Conservation (phyloP, 768 basidiomycete species). For the Hypholoma fasciculare region DNA sequence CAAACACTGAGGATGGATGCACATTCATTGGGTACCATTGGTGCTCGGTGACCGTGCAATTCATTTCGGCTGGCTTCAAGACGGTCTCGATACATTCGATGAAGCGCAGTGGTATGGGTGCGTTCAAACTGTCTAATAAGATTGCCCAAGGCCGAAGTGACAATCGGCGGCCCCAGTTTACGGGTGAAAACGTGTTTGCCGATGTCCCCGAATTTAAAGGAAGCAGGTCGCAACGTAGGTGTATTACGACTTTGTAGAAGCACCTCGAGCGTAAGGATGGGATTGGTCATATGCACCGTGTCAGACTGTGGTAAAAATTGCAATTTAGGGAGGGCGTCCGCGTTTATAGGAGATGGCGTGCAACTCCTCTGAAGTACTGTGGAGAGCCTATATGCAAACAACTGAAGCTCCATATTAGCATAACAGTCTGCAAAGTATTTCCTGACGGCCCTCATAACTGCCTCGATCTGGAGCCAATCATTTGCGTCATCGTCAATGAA, state of each 20-base stretch:
- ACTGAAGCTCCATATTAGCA: slow-evolving; percentile 10
- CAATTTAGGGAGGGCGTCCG: too few relatives aligned
- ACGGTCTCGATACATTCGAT: slow-evolving; percentile 4
- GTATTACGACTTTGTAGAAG: not conserved
- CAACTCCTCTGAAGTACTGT: not conserved
- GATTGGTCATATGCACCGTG: not conserved
- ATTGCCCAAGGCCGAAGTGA: not conserved
- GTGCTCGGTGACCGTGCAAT: not conserved
- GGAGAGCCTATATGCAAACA: slow-evolving; percentile 6
- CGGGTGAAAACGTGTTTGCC: not conserved
- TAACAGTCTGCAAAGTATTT: slow-evolving; percentile 16
- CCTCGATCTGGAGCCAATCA: slow-evolving; percentile 8
- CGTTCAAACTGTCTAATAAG: slow-evolving; percentile 8
- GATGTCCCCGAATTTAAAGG: not conserved
- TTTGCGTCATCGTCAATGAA: not conserved
- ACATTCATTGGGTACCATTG: not conserved
- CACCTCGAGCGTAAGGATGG: not conserved
- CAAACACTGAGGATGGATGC: not conserved
- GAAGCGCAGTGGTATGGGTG: not conserved
- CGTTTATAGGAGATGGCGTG: too few relatives aligned
- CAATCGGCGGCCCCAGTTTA: not conserved
- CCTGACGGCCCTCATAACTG: slow-evolving; percentile 3
- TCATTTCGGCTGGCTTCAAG: slow-evolving; percentile 8
- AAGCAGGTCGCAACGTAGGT: not conserved
- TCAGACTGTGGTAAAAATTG: not conserved